phyloP scores from a whole-genome alignment of 345 rosid genomes.

The Brassica napus region DNA sequence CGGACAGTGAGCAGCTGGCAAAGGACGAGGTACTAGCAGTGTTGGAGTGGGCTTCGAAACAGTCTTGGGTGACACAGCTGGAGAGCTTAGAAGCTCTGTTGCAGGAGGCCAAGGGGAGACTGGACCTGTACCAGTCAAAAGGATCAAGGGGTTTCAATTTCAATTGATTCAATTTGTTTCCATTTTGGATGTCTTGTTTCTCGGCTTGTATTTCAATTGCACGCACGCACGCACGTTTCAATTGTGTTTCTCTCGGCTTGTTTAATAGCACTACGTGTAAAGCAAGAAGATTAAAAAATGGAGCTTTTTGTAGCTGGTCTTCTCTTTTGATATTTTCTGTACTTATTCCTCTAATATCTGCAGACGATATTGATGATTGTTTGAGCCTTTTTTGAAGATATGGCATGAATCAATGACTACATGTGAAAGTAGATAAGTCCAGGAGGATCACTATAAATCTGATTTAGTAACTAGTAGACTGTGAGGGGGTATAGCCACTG shows the following conservation, averaged over 20 bases:
- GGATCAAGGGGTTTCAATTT: slow-evolving; percentile 70
- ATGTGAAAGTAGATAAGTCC: background rate
- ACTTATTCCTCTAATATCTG: slow-evolving; percentile 25
- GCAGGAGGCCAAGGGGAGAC: slow-evolving; percentile 67
- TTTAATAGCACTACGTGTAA: slow-evolving; percentile 21
- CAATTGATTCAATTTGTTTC: slow-evolving; percentile 46
- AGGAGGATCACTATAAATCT: background rate
- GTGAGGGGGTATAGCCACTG: background rate
- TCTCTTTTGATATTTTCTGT: slow-evolving; percentile 4
- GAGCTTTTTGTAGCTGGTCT: slow-evolving; percentile 31
- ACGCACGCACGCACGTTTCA: background rate
- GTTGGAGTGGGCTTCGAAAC: slow-evolving; percentile 91
- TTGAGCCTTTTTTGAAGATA: background rate
- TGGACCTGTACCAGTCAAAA: slow-evolving; percentile 90
- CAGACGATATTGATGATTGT: slow-evolving; percentile 10
- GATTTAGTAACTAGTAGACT: background rate
- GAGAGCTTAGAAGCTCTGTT: slow-evolving; percentile 54
- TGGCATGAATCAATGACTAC: background rate
- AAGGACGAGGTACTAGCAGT: slow-evolving; percentile 73
- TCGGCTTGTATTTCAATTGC: background rate
- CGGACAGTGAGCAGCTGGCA: slow-evolving; percentile 88
- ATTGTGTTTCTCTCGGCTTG: background rate
- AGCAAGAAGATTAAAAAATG: slow-evolving; percentile 30
- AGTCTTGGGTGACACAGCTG: slow-evolving; percentile 57
- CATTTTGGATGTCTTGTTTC: background rate